Percentiles rank a stretch among this genome's conserved stretches.
Evolutionary conservation across 257 asterid genomes (phyloP).

Genomic region (Capsicum chinense): DNA sequence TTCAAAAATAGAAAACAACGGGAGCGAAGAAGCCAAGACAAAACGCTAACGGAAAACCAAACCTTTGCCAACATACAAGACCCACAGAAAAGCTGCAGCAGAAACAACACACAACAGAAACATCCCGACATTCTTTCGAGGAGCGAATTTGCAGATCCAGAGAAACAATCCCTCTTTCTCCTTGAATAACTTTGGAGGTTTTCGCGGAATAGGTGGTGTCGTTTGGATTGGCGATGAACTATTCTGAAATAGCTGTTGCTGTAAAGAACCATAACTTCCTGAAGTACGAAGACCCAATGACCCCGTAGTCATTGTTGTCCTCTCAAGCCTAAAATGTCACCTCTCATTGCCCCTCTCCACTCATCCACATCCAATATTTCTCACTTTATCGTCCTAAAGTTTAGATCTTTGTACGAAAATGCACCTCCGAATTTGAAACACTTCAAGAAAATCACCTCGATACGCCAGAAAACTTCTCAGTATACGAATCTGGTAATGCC

Average conservation of each 20-base stretch:
- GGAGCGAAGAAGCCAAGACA: too few relatives aligned
- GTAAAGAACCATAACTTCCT: constrained; percentile 97
- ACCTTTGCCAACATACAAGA: constrained; percentile 84
- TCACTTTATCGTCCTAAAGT: constrained; percentile 2
- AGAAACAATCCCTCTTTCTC: constrained; percentile 80
- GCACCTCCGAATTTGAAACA: not conserved
- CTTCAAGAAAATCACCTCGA: not conserved
- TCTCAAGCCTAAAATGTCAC: constrained; percentile 47
- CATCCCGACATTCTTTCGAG: constrained; percentile 95
- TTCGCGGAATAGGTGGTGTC: constrained; percentile 67
- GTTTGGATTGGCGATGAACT: constrained; percentile 56
- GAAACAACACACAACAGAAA: constrained; percentile 76
- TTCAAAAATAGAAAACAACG: too few relatives aligned
- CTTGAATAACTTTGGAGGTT: constrained; percentile 76
- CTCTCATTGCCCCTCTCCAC: constrained; percentile 47
- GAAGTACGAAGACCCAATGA: constrained; percentile 97
- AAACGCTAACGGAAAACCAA: not conserved
- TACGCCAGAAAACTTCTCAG: not conserved
- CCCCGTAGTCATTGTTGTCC: constrained; percentile 84
- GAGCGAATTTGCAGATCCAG: constrained; percentile 82
- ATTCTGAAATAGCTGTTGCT: constrained; percentile 60
- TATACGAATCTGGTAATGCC: not conserved
- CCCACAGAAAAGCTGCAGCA: constrained; percentile 75
- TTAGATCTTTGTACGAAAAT: not conserved
- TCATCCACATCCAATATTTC: constrained; percentile 32